phyloP scores from a whole-genome alignment of 2,329 filamentous ascomycete genomes.

The Dothidotthia symphoricarpi region DNA sequence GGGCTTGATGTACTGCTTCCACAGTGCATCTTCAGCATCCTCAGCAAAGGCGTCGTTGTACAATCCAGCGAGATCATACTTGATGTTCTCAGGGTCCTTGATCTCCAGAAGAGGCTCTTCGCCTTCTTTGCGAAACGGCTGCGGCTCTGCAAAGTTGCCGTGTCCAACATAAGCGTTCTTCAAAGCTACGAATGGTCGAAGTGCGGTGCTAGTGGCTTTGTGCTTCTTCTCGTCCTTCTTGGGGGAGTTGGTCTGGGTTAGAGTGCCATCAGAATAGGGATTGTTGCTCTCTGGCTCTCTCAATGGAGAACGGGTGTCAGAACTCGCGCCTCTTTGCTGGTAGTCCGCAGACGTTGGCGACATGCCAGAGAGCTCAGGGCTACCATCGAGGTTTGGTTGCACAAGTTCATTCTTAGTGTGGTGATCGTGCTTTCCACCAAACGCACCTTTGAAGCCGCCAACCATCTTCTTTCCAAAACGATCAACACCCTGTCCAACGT shows the following conservation, averaged over 20 bases:
- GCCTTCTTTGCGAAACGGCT: slow-evolving; percentile 43
- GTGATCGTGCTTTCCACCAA: slow-evolving; percentile 17
- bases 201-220: slow-evolving; percentile 15
- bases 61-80: slow-evolving; percentile 31
- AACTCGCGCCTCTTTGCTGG: slow-evolving; percentile 26
- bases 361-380: slow-evolving; percentile 17
- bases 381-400: slow-evolving; percentile 19
- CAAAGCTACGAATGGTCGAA: slow-evolving; percentile 13
- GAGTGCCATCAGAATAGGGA: slow-evolving; percentile 19
- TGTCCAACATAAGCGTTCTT: slow-evolving; percentile 25
- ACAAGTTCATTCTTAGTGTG: slow-evolving; percentile 12
- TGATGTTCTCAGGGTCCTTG: slow-evolving; percentile 26
- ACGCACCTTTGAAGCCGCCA: slow-evolving; percentile 40
- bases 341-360: slow-evolving; percentile 34
- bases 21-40: slow-evolving; percentile 53
- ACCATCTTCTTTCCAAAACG: slow-evolving; percentile 41
- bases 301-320: slow-evolving; percentile 35
- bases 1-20: slow-evolving; percentile 78
- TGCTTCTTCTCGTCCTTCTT: slow-evolving; percentile 20
- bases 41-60: slow-evolving; percentile 34
- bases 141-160: slow-evolving; percentile 45
- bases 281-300: slow-evolving; percentile 25
- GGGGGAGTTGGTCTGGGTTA: slow-evolving; percentile 25
- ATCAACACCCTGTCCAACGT: slow-evolving; percentile 48
- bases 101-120: slow-evolving; percentile 38